phyloP scores from a whole-genome alignment of 2,329 filamentous ascomycete species.

The Tolypocladium album region DNA sequence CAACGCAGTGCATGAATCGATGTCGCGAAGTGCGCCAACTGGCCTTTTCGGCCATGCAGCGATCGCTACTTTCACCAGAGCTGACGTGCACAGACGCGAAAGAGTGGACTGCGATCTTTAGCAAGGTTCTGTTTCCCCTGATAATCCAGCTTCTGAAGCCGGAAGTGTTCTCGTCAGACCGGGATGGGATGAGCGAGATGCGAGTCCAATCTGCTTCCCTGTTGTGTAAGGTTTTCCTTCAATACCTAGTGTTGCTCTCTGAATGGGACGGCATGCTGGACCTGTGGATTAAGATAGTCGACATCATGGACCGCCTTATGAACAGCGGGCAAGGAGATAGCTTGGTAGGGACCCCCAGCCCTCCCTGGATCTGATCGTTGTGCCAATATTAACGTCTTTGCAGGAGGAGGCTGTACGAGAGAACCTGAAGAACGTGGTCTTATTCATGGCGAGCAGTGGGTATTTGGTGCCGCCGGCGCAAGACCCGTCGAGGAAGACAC shows the following conservation, averaged over 20 bases:
- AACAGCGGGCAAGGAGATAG: slow-evolving; percentile 90
- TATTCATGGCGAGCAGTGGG: slow-evolving; percentile 88
- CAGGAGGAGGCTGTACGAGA: slow-evolving; percentile 93
- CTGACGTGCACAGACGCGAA: slow-evolving; percentile 74
- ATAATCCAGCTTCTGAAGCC: slow-evolving; percentile 82
- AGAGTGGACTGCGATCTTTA: slow-evolving; percentile 93
- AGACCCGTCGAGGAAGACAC: slow-evolving; percentile 41
- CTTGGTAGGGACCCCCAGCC: slow-evolving; percentile 46
- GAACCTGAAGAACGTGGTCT: slow-evolving; percentile 87
- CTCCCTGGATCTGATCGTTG: background rate
- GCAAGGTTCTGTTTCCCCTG: slow-evolving; percentile 85
- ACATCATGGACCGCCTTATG: slow-evolving; percentile 92
- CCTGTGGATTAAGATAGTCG: slow-evolving; percentile 84
- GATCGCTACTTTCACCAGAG: slow-evolving; percentile 74
- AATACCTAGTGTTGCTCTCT: slow-evolving; percentile 77
- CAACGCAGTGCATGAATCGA: slow-evolving; percentile 84
- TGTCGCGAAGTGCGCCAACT: slow-evolving; percentile 87
- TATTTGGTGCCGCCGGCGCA: slow-evolving; percentile 63
- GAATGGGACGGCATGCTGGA: slow-evolving; percentile 85
- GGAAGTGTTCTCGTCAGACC: slow-evolving; percentile 86
- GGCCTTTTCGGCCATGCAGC: slow-evolving; percentile 76
- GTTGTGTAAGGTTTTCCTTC: slow-evolving; percentile 89
- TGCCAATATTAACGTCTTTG: slow-evolving; percentile 3
- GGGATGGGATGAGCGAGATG: slow-evolving; percentile 89
- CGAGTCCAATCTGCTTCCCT: slow-evolving; percentile 83